Conservation (phyloP, 192 early-diverging fungal genomes). For the Geosiphon pyriformis region DNA sequence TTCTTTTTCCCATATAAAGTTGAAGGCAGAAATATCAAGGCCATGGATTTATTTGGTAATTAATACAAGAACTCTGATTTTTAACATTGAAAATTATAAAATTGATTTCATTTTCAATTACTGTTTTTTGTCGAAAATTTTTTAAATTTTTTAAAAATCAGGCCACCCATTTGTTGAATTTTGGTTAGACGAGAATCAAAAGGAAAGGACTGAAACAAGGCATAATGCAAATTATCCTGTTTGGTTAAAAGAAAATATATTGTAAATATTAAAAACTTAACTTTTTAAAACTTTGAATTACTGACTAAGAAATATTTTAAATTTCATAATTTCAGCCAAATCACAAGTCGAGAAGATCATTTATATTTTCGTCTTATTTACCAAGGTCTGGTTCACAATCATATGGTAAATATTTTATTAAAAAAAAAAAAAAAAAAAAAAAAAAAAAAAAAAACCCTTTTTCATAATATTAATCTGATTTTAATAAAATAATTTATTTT, state of each 20-base stretch:
- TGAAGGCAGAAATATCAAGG: neutral
- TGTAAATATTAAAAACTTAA: neutral
- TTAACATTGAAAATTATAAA: too few species aligned
- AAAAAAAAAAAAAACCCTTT: too few species aligned
- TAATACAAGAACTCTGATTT: too few species aligned
- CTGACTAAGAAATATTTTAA: too few species aligned
- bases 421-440: too few species aligned
- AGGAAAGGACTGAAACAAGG: conserved; percentile 18
- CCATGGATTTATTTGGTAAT: neutral
- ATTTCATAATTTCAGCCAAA: neutral
- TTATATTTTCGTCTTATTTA: neutral
- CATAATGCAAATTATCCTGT: conserved; percentile 24
- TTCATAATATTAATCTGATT: neutral
- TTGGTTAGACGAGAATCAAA: conserved; percentile 25
- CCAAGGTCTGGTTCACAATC: neutral
- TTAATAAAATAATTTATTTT: neutral
- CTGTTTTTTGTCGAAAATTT: too few species aligned
- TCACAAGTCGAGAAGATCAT: neutral
- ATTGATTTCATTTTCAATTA: too few species aligned
- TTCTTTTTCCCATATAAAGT: neutral
- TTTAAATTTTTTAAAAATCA: too few species aligned
- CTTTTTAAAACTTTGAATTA: too few species aligned
- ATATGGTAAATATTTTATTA: neutral
- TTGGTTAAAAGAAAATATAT: neutral
- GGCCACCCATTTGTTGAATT: conserved; percentile 28